Evolutionary conservation across 495 filamentous ascomycete species (phyloP).

Genomic region (Chaetomium fimeti): DNA sequence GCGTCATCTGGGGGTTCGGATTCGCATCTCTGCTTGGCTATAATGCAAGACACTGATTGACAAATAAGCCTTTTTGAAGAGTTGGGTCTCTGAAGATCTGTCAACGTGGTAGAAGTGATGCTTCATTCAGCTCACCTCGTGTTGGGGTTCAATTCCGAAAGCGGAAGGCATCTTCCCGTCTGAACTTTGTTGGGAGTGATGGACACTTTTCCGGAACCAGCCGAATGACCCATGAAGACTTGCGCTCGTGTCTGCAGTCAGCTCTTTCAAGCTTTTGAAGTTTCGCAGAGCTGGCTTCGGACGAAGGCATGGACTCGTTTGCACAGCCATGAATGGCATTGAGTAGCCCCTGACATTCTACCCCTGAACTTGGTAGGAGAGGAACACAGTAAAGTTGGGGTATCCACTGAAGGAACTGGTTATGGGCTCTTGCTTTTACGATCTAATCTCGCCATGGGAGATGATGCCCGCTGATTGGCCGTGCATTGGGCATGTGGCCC

Average conservation of each 20-base stretch:
- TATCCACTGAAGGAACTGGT: constrained; percentile 12
- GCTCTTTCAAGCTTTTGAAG: constrained; percentile 6
- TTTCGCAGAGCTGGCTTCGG: neutral
- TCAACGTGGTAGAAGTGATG: no score
- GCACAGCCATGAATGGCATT: neutral
- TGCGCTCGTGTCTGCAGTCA: neutral
- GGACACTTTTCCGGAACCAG: neutral
- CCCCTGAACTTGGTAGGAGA: constrained; percentile 12
- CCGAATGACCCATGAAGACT: neutral
- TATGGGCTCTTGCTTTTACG: constrained; percentile 15
- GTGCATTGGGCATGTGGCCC: constrained; percentile 20
- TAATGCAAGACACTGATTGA: no score
- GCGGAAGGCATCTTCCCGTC: neutral
- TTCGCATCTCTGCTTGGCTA: no score
- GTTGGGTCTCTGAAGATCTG: no score
- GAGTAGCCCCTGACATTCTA: constrained; percentile 7
- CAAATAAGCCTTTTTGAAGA: no score
- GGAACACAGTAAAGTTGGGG: constrained; percentile 10
- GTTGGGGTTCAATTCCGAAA: constrained; percentile 1
- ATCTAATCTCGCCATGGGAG: constrained; percentile 37
- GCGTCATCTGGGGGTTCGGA: no score
- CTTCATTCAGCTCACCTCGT: neutral
- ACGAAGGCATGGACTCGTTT: neutral
- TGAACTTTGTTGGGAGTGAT: no score
- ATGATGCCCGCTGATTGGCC: constrained; percentile 26